Evolutionary conservation across 352 stramenopile species (phyloP).

Genomic region (Pythium coloratum): DNA sequence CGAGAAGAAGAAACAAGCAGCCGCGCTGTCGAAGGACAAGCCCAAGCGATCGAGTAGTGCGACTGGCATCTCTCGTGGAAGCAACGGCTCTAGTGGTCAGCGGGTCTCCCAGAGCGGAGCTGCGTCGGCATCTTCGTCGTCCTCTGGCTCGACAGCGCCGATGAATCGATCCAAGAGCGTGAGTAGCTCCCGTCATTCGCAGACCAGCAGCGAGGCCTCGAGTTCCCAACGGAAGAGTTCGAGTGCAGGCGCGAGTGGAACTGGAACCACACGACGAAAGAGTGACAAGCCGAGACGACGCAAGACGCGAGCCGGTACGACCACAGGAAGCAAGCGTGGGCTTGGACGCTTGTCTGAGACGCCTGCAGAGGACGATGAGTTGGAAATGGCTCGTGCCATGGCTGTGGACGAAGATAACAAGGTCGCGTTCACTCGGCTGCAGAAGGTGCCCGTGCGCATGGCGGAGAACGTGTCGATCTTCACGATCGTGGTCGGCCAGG

Average conservation of each 20-base stretch:
- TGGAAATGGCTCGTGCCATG: constrained; percentile 28
- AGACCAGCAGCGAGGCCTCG: not conserved
- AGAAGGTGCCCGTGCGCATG: constrained; percentile 71
- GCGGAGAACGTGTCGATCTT: constrained; percentile 70
- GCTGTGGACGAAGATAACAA: constrained; percentile 78
- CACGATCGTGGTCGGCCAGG: constrained; percentile 61
- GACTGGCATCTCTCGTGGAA: not conserved
- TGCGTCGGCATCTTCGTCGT: constrained; percentile 15
- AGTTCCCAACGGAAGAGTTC: not conserved
- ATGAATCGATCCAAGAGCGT: constrained; percentile 24
- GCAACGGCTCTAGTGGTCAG: not conserved
- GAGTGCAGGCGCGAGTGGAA: not conserved
- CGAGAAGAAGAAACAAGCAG: constrained; percentile 42
- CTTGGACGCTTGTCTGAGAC: constrained; percentile 19
- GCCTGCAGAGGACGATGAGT: constrained; percentile 41
- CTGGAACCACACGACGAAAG: constrained; percentile 10
- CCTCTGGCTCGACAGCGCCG: constrained; percentile 6
- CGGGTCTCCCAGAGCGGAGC: not conserved
- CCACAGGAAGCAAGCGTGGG: not conserved
- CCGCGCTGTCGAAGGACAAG: constrained; percentile 23
- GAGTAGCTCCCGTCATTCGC: constrained; percentile 7
- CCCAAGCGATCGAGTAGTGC: constrained; percentile 26
- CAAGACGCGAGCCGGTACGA: constrained; percentile 8
- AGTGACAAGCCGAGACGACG: constrained; percentile 21
- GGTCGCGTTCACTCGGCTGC: constrained; percentile 70